Conservation (phyloP, 2,329 filamentous ascomycete species). For the Penicillium sp. region DNA sequence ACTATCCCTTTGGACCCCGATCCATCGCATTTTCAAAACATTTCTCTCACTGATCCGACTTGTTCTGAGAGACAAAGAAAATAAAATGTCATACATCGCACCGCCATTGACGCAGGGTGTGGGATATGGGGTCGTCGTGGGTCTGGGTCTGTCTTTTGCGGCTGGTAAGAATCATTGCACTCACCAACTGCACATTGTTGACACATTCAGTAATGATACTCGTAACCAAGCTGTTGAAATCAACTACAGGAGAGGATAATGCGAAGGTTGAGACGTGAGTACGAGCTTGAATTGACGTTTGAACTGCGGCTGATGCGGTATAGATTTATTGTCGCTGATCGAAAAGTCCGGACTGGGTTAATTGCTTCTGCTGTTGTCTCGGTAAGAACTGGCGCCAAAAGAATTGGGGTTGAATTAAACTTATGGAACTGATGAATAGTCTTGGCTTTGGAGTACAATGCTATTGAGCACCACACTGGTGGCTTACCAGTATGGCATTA, state of each 20-base stretch:
- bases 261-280: neutral
- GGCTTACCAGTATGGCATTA: conserved; percentile 40
- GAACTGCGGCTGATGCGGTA: neutral
- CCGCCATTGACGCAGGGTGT: neutral
- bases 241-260: neutral
- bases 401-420: neutral
- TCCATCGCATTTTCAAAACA: neutral
- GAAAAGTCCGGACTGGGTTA: conserved; percentile 24
- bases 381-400: neutral
- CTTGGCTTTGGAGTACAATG: conserved; percentile 31
- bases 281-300: neutral
- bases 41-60: neutral
- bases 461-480: conserved; percentile 35
- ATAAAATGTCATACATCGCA: neutral
- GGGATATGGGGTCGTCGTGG: neutral
- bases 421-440: neutral
- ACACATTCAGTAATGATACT: neutral
- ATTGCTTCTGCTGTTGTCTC: conserved; percentile 25
- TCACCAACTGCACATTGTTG: neutral
- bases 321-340: conserved; percentile 7
- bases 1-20: neutral
- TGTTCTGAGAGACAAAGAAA: neutral
- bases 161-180: neutral
- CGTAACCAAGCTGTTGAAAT: neutral
- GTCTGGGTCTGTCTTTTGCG: neutral